Conservation (phyloP, 306 rosid genomes). For the Casuarina equisetifolia region DNA sequence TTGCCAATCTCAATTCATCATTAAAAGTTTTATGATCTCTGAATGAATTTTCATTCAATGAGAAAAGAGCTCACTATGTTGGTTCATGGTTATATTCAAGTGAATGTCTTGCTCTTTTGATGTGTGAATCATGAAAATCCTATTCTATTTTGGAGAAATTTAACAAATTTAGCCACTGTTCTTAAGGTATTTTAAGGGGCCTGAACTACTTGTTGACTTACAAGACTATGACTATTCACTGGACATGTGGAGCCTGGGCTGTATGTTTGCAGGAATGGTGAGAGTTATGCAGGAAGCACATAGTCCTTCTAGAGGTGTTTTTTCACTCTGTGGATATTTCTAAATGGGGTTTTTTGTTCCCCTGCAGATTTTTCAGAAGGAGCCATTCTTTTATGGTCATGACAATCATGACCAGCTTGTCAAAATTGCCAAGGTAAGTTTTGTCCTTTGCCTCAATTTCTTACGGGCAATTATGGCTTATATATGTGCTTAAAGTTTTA, state of each 20-base stretch:
- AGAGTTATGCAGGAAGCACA: constrained; percentile 33
- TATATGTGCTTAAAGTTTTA: neutral
- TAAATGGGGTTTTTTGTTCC: neutral
- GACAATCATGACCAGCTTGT: constrained; percentile 96
- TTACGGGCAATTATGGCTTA: constrained; percentile 8
- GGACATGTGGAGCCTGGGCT: constrained; percentile 99
- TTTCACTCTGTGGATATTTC: neutral
- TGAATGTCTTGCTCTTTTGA: neutral
- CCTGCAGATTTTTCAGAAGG: constrained; percentile 83
- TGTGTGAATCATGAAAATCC: neutral
- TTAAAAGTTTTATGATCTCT: neutral
- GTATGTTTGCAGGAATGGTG: constrained; percentile 99
- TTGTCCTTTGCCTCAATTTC: constrained; percentile 18
- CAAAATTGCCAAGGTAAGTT: constrained; percentile 81
- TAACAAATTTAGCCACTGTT: constrained; percentile 17
- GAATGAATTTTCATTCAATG: neutral
- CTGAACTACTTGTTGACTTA: constrained; percentile 82
- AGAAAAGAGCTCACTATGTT: neutral
- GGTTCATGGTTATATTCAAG: neutral
- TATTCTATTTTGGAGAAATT: neutral
- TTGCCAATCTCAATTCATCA: neutral
- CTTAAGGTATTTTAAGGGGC: constrained; percentile 87
- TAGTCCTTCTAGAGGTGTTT: neutral
- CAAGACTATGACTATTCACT: constrained; percentile 88
- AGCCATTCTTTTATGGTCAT: constrained; percentile 95